These are phyloP conservation scores for Strobilomyces echinocephalus DNA, from an alignment of 768 basidiomycete genomes.

Conservation along the genomic window DNA sequence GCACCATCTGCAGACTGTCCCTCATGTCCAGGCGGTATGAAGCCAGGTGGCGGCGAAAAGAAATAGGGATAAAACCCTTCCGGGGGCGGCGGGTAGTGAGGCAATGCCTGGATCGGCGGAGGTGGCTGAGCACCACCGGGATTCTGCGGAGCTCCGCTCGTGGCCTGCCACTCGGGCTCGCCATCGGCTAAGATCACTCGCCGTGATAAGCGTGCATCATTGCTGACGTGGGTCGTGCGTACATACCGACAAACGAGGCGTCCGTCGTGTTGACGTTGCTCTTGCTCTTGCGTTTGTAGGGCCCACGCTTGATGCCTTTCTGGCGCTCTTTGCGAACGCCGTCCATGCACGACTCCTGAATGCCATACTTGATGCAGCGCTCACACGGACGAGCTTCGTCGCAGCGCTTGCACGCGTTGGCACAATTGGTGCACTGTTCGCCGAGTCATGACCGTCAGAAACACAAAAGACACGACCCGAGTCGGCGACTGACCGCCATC, in stretches of 20 bases:
- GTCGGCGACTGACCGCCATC: conserved; percentile 44
- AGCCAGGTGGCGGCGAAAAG: conserved; percentile 37
- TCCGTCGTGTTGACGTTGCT: conserved; percentile 16
- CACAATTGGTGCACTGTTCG: conserved; percentile 51
- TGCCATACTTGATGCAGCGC: conserved; percentile 59
- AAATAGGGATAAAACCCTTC: conserved; percentile 44
- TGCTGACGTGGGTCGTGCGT: conserved; percentile 2
- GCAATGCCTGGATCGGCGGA: conserved; percentile 24
- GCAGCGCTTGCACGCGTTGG: conserved; percentile 53
- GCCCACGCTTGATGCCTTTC: conserved; percentile 54
- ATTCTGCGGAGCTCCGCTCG: conserved; percentile 20
- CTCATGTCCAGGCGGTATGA: conserved; percentile 36
- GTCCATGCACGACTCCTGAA: conserved; percentile 52
- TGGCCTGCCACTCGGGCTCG: conserved; percentile 33
- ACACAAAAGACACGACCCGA: not conserved
- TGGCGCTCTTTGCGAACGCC: conserved; percentile 63
- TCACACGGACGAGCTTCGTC: conserved; percentile 59
- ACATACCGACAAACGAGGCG: conserved; percentile 20
- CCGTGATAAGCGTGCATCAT: conserved; percentile 8
- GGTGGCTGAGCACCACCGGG: conserved; percentile 17
- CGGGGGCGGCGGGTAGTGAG: conserved; percentile 33
- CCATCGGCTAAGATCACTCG: conserved; percentile 17
- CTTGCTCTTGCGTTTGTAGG: conserved; percentile 52
- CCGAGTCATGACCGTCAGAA: conserved; percentile 1
- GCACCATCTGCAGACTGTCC: conserved; percentile 32